Evolutionary conservation across 2,329 filamentous ascomycete genomes (phyloP).

Genomic region (Diaporthe citrichinensis): DNA sequence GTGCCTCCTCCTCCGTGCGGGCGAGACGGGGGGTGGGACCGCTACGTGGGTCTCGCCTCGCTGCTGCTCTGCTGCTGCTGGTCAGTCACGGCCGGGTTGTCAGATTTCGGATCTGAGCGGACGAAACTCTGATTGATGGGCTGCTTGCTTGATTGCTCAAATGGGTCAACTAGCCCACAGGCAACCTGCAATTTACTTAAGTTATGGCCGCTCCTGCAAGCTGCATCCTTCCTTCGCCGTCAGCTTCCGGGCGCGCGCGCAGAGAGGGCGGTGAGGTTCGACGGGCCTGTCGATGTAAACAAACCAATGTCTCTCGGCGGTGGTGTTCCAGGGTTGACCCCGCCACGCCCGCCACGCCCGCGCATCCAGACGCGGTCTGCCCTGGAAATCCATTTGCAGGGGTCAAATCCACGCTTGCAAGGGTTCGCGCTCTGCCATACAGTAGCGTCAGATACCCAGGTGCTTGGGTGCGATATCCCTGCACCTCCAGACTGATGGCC

Average conservation of each 20-base stretch:
- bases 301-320: slow-evolving; percentile 20
- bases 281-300: slow-evolving; percentile 35
- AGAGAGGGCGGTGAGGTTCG: slow-evolving; percentile 32
- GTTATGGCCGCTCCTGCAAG: not conserved
- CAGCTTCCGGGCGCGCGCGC: not conserved
- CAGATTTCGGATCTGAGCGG: slow-evolving; percentile 42
- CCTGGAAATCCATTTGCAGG: slow-evolving; percentile 32
- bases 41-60: slow-evolving; percentile 20
- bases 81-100: slow-evolving; percentile 28
- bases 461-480: slow-evolving; percentile 17
- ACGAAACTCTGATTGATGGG: not conserved
- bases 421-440: slow-evolving; percentile 19
- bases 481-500: not conserved
- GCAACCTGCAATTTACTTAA: too few relatives aligned
- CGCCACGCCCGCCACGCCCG: slow-evolving; percentile 25
- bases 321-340: slow-evolving; percentile 21
- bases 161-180: not conserved
- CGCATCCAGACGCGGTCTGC: slow-evolving; percentile 22
- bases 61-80: not conserved
- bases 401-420: slow-evolving; percentile 16
- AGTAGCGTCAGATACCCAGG: slow-evolving; percentile 26
- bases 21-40: slow-evolving; percentile 21
- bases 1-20: slow-evolving; percentile 21
- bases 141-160: too few relatives aligned
- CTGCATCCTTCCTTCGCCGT: slow-evolving; percentile 19